phyloP scores from a whole-genome alignment of 2,329 filamentous ascomycete genomes.

The Dothideomycetes sp. region DNA sequence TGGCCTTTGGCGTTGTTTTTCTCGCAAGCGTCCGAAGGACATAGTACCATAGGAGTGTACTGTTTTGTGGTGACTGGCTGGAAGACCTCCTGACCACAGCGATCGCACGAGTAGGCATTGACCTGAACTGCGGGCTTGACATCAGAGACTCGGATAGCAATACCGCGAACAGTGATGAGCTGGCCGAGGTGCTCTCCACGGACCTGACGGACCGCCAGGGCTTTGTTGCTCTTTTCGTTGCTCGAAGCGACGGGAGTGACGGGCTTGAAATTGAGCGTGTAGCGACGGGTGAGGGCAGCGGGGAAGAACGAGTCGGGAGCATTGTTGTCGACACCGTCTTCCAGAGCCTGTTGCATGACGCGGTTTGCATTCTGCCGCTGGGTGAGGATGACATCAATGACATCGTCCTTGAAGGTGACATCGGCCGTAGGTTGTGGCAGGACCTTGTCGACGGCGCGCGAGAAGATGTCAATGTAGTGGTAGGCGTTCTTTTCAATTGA shows the following conservation, averaged over 20 bases:
- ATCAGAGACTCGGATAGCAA: constrained; percentile 89
- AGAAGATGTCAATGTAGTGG: constrained; percentile 89
- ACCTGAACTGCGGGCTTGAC: constrained; percentile 97
- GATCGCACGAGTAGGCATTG: constrained; percentile 94
- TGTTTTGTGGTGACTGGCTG: constrained; percentile 88
- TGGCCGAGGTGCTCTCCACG: constrained; percentile 86
- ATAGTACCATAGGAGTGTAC: constrained; percentile 77
- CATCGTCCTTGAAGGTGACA: constrained; percentile 92
- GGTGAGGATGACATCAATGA: constrained; percentile 92
- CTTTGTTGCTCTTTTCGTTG: constrained; percentile 47
- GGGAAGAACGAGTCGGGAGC: constrained; percentile 72
- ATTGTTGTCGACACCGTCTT: constrained; percentile 44
- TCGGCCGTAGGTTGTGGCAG: constrained; percentile 73
- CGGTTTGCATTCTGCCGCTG: constrained; percentile 82
- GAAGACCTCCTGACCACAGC: constrained; percentile 94
- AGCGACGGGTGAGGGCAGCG: constrained; percentile 81
- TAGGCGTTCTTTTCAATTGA: constrained; percentile 87
- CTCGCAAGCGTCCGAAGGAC: constrained; percentile 82
- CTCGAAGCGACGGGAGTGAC: constrained; percentile 62
- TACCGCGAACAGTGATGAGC: constrained; percentile 88
- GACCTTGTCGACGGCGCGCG: constrained; percentile 75
- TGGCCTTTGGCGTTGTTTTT: constrained; percentile 88
- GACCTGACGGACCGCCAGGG: constrained; percentile 85
- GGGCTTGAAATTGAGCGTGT: constrained; percentile 94
- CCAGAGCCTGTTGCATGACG: constrained; percentile 45